Evolutionary conservation across 306 rosid species (phyloP).

Genomic region (Trifolium subterraneum): DNA sequence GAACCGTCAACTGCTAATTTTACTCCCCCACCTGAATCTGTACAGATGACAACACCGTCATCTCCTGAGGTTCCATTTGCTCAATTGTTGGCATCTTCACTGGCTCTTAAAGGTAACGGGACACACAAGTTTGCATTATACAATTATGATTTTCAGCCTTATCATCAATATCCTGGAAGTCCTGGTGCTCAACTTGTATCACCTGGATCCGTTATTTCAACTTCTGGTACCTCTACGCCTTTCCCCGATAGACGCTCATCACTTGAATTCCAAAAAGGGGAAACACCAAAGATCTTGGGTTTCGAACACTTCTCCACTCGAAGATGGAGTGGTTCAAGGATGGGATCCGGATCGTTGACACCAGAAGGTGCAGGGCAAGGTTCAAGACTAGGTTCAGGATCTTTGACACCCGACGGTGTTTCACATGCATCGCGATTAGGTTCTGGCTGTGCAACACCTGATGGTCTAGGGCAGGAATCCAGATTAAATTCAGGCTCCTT

Average conservation of each 20-base stretch:
- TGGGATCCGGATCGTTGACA: constrained; percentile 90
- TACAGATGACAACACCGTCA: constrained; percentile 91
- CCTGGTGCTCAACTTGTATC: constrained; percentile 89
- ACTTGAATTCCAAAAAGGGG: constrained; percentile 76
- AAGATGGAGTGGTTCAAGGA: constrained; percentile 76
- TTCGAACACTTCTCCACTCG: constrained; percentile 74
- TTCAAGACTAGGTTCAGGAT: constrained; percentile 83
- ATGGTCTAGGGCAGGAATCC: constrained; percentile 76
- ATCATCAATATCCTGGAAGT: constrained; percentile 90
- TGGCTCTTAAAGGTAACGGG: constrained; percentile 62
- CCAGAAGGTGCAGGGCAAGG: constrained; percentile 83
- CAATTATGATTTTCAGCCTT: constrained; percentile 82
- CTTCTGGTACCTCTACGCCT: constrained; percentile 93
- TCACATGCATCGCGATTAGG: constrained; percentile 74
- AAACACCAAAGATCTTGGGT: constrained; percentile 77
- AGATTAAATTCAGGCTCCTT: constrained; percentile 65
- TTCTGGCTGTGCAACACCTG: constrained; percentile 90
- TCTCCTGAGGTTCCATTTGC: constrained; percentile 99
- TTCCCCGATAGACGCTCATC: constrained; percentile 77
- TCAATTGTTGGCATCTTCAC: constrained; percentile 83
- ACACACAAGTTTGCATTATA: constrained; percentile 74
- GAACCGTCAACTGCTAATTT: constrained; percentile 94
- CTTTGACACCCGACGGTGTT: constrained; percentile 83
- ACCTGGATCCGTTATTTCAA: constrained; percentile 91
- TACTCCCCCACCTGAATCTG: constrained; percentile 97